Conservation (phyloP, 78 protist species). For the Dictyostelium purpureum region DNA sequence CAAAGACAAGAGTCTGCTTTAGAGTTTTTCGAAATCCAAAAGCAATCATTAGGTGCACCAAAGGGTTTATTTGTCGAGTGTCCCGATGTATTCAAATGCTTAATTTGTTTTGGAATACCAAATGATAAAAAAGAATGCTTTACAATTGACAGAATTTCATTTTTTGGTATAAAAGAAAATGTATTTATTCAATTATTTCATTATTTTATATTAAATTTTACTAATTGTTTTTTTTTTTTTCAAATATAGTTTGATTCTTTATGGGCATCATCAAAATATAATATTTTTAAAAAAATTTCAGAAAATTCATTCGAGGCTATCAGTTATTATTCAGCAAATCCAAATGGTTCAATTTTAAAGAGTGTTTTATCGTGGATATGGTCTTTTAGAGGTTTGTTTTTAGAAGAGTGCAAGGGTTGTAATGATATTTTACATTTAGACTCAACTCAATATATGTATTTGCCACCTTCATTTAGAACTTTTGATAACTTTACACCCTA, state of each 20-base stretch:
- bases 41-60: conserved; percentile 13
- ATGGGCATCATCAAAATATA: conserved; percentile 51
- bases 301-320: conserved; percentile 58
- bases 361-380: conserved; percentile 53
- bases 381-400: conserved; percentile 75
- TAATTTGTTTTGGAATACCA: conserved; percentile 43
- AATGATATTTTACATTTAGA: conserved; percentile 47
- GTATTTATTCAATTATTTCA: neutral
- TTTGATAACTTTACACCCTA: conserved; percentile 61
- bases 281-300: conserved; percentile 51
- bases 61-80: conserved; percentile 53
- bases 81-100: conserved; percentile 53
- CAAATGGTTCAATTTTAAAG: conserved; percentile 32
- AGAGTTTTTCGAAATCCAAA: conserved; percentile 45
- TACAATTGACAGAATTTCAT: conserved; percentile 53
- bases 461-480: conserved; percentile 67
- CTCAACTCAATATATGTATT: conserved; percentile 26
- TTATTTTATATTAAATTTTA: neutral
- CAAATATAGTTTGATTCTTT: conserved; percentile 58
- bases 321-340: conserved; percentile 39
- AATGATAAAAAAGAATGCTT: conserved; percentile 41
- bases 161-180: conserved; percentile 62
- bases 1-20: conserved; percentile 41
- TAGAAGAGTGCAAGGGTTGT: conserved; percentile 70
- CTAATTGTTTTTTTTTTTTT: neutral